Evolutionary conservation across 345 rosid genomes (phyloP), one percentile per base, ranked within the genome.

Genomic region (Gossypium australe): DNA sequence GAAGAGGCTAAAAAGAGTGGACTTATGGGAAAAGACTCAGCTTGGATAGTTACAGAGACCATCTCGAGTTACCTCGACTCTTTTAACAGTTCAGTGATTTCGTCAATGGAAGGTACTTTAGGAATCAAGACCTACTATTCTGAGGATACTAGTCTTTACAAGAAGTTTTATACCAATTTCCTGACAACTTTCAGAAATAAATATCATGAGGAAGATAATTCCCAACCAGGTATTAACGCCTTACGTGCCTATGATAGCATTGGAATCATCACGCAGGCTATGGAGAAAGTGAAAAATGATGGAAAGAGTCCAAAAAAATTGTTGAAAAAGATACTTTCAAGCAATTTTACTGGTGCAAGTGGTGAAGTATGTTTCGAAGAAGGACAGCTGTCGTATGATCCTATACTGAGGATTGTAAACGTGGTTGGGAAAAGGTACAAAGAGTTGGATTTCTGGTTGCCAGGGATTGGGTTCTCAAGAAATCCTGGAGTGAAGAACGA

Each of bases 21-120:
- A 74, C 41, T 89, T 6, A 58, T 86, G 18, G 87, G 81, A 14
- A 56, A 45, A 51, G 82, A 84, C 67, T 76, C 88, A 3, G 85
- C 70, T 9, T 87, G 93, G 93, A 81, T 89, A 45, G 38, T 86
- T 52, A 61, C 80, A 3, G 81, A 84, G 9, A 44, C 75, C 47
- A 68, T 84, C 18, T 25, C 87, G 3, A 76, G 72, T 45, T 78
- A 70, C 44, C 53, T 87, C 0, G 87, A 86, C 62, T 81, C 84
- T 1, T 9, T 82, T 66, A 59, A 83, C 63, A 57, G 75, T 20
- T 80, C 87, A 9, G 85, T 82, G 57, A 75, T 84, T 57, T 72
- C 81, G 53, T 78, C 86, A 9, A 84, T 87, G 83, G 76, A 83
- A 81, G 93, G 89, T 16, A 71, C 84, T 58, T 27, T 86, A 20